These are phyloP conservation scores for Malus hybrid DNA, from an alignment of 331 rosid species.

Conservation along the genomic window DNA sequence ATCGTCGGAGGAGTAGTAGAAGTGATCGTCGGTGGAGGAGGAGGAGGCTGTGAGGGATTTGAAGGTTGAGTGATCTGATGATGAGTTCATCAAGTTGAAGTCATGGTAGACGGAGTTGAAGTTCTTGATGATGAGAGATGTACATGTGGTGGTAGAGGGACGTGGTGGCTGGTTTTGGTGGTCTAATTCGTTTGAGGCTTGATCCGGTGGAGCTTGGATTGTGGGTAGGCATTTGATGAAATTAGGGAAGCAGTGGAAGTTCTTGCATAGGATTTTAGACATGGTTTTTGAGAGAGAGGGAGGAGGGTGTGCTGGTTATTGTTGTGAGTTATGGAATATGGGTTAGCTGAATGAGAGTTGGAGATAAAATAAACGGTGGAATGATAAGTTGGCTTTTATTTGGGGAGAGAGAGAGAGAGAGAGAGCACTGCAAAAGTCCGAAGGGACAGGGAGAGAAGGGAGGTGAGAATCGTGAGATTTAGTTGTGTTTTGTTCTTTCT, in stretches of 20 bases:
- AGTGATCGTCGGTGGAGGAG: conserved; percentile 13
- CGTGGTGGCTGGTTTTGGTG: conserved; percentile 13
- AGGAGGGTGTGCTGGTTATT: background rate
- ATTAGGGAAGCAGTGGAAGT: conserved; percentile 48
- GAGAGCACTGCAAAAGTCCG: background rate
- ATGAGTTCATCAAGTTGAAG: conserved; percentile 22
- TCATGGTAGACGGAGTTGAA: conserved; percentile 1
- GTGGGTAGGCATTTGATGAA: conserved; percentile 52
- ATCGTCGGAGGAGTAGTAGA: conserved; percentile 15
- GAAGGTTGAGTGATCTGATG: conserved; percentile 18
- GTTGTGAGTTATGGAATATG: background rate
- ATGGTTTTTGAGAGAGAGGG: conserved; percentile 11
- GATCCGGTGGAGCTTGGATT: conserved; percentile 15
- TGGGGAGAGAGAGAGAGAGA: background rate
- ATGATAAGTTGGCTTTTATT: background rate
- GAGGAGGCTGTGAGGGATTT: conserved; percentile 21
- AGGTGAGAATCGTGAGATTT: background rate
- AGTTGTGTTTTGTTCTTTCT: background rate
- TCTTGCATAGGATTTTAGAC: conserved; percentile 48
- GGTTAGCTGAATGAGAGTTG: background rate
- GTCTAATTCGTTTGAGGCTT: conserved; percentile 3
- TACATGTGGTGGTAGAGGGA: conserved; percentile 13
- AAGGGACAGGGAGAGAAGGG: background rate
- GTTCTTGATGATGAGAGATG: conserved; percentile 16
- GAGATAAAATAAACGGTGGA: background rate